Base-by-base conservation (phyloP, 345 rosid genomes). In the Trapa bicornis region DNA sequence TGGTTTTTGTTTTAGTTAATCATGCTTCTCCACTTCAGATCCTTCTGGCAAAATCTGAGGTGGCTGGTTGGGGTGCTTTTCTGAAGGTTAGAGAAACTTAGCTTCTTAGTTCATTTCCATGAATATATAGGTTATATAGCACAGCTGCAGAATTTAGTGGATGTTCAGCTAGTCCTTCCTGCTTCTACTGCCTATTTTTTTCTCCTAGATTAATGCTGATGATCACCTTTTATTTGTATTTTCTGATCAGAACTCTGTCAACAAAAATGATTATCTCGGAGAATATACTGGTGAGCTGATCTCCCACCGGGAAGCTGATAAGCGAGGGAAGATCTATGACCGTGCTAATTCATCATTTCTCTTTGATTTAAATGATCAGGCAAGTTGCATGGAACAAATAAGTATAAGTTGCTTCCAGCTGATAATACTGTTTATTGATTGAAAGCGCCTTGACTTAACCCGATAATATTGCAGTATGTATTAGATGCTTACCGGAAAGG, bases 31-130 rank as follows among this genome's bases (percentile, higher is more conserved):
- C 39, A 11, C 65, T 54, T 33, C 86, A 94, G 97, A 89, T 91
- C 73, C 92, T 94, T 67, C 73, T 91, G 83, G 91, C 87, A 43
- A 91, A 86, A 73, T 94, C 99, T 66, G 93, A 91, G 63, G 86
- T 94, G 75, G 95, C 99, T 53, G 99, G 99, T 61, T 94, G 99
- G 99, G 97, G 99, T 74, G 99, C 99, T 70, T 94, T 91, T 74
- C 80, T 94, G 17, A 94, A 94, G 97, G 99, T 90, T 79, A 42
- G 73, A 37, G 61, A 22, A 52, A 58, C 63, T 22, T 57, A 58
- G 38, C 63, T 16, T 58, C 32, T 5, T 57, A 15, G 0, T 57
- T 57, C 29, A 0, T 57, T 57, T 33, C 36, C 11, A 56, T 56
- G 22, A n/a, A 29, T 56, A 56, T 3, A 56, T 56, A 39, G 6